These are phyloP conservation scores for Pseudopyrenochaeta lycopersici DNA, from an alignment of 2,329 filamentous ascomycete genomes.

Conservation along the genomic window DNA sequence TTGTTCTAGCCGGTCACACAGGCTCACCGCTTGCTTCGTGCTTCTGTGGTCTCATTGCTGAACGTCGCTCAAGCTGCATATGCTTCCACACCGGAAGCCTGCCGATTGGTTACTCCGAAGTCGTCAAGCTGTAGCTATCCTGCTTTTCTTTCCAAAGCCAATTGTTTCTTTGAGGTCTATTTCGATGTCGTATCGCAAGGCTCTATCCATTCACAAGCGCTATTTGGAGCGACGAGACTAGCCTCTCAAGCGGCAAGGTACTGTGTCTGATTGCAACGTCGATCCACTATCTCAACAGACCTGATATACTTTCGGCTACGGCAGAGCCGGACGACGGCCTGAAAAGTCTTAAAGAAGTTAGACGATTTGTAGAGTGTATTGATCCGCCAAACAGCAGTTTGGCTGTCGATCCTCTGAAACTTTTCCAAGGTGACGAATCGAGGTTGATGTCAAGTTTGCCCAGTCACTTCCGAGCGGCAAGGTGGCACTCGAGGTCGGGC, in stretches of 20 bases:
- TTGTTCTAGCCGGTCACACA: constrained; percentile 21
- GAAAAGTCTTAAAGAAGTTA: constrained; percentile 6
- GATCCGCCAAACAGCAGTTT: background rate
- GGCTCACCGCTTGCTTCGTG: constrained; percentile 35
- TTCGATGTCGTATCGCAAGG: background rate
- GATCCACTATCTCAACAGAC: constrained; percentile 4
- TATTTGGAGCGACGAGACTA: constrained; percentile 7
- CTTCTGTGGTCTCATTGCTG: constrained; percentile 17
- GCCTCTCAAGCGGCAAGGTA: constrained; percentile 32
- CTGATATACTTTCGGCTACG: background rate
- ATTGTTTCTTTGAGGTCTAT: too few relatives aligned
- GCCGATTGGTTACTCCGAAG: constrained; percentile 30
- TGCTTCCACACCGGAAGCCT: constrained; percentile 21
- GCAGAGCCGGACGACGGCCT: constrained; percentile 6
- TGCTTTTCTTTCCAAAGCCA: constrained; percentile 9
- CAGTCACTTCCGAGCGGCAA: constrained; percentile 4
- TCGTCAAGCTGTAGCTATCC: background rate
- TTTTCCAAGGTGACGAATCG: constrained; percentile 2
- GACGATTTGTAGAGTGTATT: background rate
- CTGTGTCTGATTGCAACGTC: constrained; percentile 21
- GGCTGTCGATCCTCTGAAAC: constrained; percentile 16
- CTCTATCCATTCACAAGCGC: constrained; percentile 5
- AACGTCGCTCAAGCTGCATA: constrained; percentile 27
- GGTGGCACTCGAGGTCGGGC: constrained; percentile 28
- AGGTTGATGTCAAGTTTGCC: constrained; percentile 1